A percentile compares a stretch with the other conserved stretches of the same genome.
phyloP scores from a whole-genome alignment of 345 rosid genomes.

The Arabidopsis suecica region DNA sequence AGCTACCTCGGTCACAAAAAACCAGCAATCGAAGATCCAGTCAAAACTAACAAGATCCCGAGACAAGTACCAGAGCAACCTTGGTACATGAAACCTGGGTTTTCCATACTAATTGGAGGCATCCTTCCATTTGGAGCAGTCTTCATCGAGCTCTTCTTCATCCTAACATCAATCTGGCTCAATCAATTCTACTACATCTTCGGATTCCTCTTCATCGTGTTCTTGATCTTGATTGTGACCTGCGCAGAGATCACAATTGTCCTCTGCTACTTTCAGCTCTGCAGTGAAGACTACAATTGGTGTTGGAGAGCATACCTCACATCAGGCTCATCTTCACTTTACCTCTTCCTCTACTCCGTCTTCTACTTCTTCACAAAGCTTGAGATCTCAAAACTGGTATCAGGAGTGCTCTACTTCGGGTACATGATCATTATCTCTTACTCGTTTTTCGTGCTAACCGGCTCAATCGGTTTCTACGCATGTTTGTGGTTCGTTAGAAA shows the following conservation, averaged over 20 bases:
- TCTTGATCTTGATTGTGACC: conserved; percentile 76
- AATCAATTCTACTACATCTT: conserved; percentile 98
- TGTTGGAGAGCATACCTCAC: conserved; percentile 98
- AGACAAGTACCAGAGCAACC: conserved; percentile 93
- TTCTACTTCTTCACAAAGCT: conserved; percentile 95
- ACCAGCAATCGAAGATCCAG: conserved; percentile 89
- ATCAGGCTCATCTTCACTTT: conserved; percentile 87
- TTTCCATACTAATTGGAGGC: conserved; percentile 90
- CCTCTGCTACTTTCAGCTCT: conserved; percentile 93
- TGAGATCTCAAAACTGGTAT: conserved; percentile 85
- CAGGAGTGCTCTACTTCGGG: conserved; percentile 85
- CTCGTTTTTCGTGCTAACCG: conserved; percentile 88
- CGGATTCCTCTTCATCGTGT: conserved; percentile 95
- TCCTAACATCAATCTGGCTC: conserved; percentile 90
- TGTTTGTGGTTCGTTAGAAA: conserved; percentile 95
- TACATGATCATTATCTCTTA: conserved; percentile 84
- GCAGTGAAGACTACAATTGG: conserved; percentile 95
- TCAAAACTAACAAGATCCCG: conserved; percentile 92
- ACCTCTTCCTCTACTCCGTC: conserved; percentile 88
- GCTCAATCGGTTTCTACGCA: conserved; percentile 87
- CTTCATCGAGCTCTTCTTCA: conserved; percentile 95
- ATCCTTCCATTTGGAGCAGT: conserved; percentile 95
- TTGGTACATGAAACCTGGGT: conserved; percentile 90
- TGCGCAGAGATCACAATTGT: conserved; percentile 93
- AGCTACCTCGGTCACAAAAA: conserved; percentile 89